Evolutionary conservation across 305 asterid genomes (phyloP), one percentile per base, ranked within the genome.

Genomic region (Rubia peregrina): DNA sequence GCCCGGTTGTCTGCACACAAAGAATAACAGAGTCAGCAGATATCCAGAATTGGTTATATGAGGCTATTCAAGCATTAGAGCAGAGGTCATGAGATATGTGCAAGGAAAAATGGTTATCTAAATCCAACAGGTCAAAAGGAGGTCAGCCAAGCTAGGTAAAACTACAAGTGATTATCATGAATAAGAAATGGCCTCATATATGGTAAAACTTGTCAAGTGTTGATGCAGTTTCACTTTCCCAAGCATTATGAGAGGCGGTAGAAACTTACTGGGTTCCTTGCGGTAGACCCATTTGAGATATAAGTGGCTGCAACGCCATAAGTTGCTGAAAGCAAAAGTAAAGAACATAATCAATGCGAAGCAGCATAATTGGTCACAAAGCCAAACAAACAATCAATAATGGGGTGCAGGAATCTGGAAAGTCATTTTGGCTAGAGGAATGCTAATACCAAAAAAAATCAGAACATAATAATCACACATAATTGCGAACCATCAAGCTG

Each of bases 211-310:
- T 13, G 69, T 26, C 24, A 19, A 67, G 42, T 42, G 14, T 48
- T 41, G 63, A 41, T 17, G 42, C 9, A 63, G 63, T 30, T 46
- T 55, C 3, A 56, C 2, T 36, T 38, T n/a, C 21, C 2, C 7
- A 68, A 68, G 17, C 10, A 68, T n/a, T 36, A 30, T 17, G 0
- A 67, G 5, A 53, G 51, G 38, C 7, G 17, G 57, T 40, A 36
- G 19, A 42, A 71, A 85, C 86, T 85, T 76, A 87, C 92, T 61
- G 86, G 64, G 83, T 67, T 48, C 81, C 61, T 57, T 66, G 84
- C 61, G 79, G 84, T 43, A 61, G 85, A 68, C 86, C 84, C 65
- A 79, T 71, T 76, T 77, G 89, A 73, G 92, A 79, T 65, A 78
- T 36, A 65, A 87, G 80, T 60, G 83, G 87, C 80, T 76, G 83